These are phyloP conservation scores for Lentinula raphanica DNA, from an alignment of 768 basidiomycete genomes.

Conservation along the genomic window DNA sequence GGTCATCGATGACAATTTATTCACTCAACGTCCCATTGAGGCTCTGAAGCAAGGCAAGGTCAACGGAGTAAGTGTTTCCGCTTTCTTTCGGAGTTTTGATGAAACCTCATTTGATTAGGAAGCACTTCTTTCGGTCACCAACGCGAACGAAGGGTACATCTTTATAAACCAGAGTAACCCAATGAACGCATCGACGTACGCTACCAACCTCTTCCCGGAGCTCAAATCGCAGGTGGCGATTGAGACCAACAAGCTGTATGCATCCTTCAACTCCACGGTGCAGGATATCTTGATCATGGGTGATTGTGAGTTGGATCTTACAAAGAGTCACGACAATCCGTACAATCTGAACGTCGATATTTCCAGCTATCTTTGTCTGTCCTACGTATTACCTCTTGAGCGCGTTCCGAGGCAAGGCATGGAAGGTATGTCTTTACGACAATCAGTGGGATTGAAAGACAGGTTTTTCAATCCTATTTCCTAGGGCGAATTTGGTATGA, in stretches of 20 bases:
- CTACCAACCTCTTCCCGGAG: constrained; percentile 19
- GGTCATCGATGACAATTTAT: constrained; percentile 28
- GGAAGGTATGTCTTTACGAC: constrained; percentile 21
- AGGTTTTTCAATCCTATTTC: too few relatives aligned
- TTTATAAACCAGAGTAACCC: constrained; percentile 20
- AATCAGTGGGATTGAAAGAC: too few relatives aligned
- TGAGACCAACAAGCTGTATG: constrained; percentile 13
- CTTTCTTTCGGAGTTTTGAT: background rate
- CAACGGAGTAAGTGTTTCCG: constrained; percentile 24
- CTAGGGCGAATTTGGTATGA: constrained; percentile 19
- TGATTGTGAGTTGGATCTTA: constrained; percentile 16
- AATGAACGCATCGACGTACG: constrained; percentile 16
- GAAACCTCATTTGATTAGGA: constrained; percentile 12
- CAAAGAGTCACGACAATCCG: background rate
- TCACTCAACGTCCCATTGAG: constrained; percentile 24
- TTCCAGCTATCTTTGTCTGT: constrained; percentile 29
- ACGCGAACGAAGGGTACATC: constrained; percentile 25
- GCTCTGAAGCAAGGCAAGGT: constrained; percentile 21
- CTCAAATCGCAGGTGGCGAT: constrained; percentile 10
- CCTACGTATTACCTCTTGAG: constrained; percentile 26
- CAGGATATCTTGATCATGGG: constrained; percentile 18
- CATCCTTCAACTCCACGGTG: constrained; percentile 9
- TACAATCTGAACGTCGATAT: background rate
- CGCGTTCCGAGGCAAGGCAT: constrained; percentile 24
- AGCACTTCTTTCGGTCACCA: constrained; percentile 21